A percentile compares a stretch with the other conserved stretches of the same genome.
Evolutionary conservation across 371 early-diverging fungal species (phyloP).

Genomic region (Zychaea mexicana): DNA sequence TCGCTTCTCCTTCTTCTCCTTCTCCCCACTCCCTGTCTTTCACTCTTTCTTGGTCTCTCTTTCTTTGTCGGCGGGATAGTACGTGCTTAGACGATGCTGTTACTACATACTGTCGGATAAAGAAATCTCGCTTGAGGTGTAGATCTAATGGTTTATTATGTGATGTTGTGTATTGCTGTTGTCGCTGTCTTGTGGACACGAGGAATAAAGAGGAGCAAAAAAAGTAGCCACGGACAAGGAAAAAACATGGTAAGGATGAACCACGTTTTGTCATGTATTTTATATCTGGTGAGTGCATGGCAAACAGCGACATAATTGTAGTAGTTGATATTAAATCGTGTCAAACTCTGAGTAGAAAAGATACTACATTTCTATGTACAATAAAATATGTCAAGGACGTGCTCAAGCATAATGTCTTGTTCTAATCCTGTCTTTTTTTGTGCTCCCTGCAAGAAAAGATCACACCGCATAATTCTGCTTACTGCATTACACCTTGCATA

Average conservation of each 20-base stretch:
- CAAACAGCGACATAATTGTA: neutral
- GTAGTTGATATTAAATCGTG: too few relatives aligned
- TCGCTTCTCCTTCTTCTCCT: neutral
- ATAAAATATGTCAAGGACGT: neutral
- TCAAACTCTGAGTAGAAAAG: too few relatives aligned
- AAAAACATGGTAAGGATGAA: neutral
- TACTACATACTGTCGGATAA: neutral
- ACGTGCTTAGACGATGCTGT: neutral
- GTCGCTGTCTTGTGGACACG: neutral
- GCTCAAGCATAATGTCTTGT: too few relatives aligned
- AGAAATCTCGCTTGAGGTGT: neutral
- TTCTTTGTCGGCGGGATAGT: slow-evolving; percentile 2
- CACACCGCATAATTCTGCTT: slow-evolving; percentile 1
- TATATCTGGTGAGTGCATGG: too few relatives aligned
- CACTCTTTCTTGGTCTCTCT: too few relatives aligned
- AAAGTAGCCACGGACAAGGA: neutral
- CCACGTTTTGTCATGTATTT: slow-evolving; percentile 1
- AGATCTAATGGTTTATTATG: too few relatives aligned
- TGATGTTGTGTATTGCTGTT: neutral
- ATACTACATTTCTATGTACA: too few relatives aligned
- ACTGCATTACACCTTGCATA: too few relatives aligned
- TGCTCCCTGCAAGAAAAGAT: neutral
- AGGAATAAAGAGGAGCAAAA: neutral
- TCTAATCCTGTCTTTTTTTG: too few relatives aligned
- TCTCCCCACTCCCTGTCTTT: neutral